Evolutionary conservation across 331 rosid species (phyloP).

Genomic region (Prunus yedoensis): DNA sequence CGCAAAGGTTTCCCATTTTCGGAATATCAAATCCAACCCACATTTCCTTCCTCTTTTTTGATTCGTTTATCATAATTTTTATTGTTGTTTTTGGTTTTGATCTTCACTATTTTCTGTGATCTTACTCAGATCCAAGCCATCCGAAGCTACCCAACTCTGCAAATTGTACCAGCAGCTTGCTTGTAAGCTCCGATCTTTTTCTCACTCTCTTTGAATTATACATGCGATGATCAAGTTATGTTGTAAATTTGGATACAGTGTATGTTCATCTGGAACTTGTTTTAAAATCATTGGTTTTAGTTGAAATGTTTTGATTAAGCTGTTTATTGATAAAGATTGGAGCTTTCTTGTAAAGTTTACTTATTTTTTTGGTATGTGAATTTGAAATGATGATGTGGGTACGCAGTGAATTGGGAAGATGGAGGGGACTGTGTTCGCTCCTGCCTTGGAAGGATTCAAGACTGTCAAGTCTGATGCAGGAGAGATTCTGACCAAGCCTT

Average conservation of each 20-base stretch:
- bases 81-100: not conserved
- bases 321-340: not conserved
- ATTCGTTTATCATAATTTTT: not conserved
- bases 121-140: slow-evolving; percentile 1
- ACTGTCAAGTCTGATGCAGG: slow-evolving; percentile 68
- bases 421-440: slow-evolving; percentile 74
- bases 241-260: too few relatives aligned
- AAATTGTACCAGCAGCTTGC: not conserved
- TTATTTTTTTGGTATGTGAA: not conserved
- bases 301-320: not conserved
- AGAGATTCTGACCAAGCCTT: slow-evolving; percentile 72
- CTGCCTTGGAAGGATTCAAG: slow-evolving; percentile 75
- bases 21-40: slow-evolving; percentile 2
- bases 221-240: not conserved
- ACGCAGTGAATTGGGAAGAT: slow-evolving; percentile 48
- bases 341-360: not conserved
- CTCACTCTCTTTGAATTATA: not conserved
- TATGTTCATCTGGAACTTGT: not conserved
- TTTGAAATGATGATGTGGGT: not conserved
- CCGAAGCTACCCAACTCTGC: not conserved
- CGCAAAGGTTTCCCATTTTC: not conserved
- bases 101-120: not conserved
- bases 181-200: slow-evolving; percentile 7
- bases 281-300: not conserved
- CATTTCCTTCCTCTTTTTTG: not conserved